Conservation (phyloP, 1,139 yeast species). For the Meyerozyma smithsonii region DNA sequence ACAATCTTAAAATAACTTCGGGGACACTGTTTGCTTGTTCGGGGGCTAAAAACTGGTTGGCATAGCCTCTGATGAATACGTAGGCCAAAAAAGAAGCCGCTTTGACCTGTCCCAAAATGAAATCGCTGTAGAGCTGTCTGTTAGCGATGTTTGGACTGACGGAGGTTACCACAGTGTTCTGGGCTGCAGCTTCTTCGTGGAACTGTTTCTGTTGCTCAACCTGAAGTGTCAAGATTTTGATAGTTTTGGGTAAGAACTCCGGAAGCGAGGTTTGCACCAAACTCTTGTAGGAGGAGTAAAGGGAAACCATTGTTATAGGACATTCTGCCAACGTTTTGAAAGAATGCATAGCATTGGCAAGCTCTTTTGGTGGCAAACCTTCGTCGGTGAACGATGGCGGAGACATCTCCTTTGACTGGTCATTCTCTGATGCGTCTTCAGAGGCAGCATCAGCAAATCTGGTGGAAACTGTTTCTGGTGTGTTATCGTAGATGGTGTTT, state of each 20-base stretch:
- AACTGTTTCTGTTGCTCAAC: conserved; percentile 47
- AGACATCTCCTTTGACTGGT: conserved; percentile 29
- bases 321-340: conserved; percentile 94
- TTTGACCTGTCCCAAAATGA: conserved; percentile 91
- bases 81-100: conserved; percentile 95
- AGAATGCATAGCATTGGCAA: conserved; percentile 63
- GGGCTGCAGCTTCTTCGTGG: conserved; percentile 59
- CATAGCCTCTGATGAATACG: conserved; percentile 79
- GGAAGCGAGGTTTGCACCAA: conserved; percentile 71
- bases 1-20: conserved; percentile 73
- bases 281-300: conserved; percentile 81
- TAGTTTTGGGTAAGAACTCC: conserved; percentile 74
- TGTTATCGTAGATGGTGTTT: conserved; percentile 71
- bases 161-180: conserved; percentile 47
- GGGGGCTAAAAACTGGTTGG: conserved; percentile 56
- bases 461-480: conserved; percentile 69
- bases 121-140: conserved; percentile 80
- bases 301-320: conserved; percentile 92
- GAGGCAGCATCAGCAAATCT: conserved; percentile 39
- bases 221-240: conserved; percentile 69
- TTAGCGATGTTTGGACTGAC: conserved; percentile 67
- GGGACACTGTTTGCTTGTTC: conserved; percentile 74
- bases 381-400: conserved; percentile 35
- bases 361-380: conserved; percentile 28
- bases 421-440: conserved; percentile 7